Evolutionary conservation across 2,329 filamentous ascomycete species (phyloP).

Genomic region (Ascomycota sp.): DNA sequence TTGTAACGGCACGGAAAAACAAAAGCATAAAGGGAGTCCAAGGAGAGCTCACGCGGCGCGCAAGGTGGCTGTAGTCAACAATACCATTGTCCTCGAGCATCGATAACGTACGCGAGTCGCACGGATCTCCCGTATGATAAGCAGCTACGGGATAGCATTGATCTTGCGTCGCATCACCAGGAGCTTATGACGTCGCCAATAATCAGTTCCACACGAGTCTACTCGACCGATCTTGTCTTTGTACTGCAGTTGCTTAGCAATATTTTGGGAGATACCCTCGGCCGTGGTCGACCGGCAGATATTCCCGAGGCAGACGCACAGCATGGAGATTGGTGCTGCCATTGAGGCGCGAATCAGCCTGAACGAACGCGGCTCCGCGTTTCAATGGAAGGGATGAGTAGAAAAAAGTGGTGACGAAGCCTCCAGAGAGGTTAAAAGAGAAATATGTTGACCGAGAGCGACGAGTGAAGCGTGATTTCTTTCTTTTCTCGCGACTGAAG

Average conservation of each 20-base stretch:
- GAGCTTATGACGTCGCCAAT: slow-evolving; percentile 1
- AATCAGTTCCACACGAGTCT: slow-evolving; percentile 74
- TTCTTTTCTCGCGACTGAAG: no score
- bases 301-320: slow-evolving; percentile 94
- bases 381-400: neutral
- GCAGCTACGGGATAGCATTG: slow-evolving; percentile 27
- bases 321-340: slow-evolving; percentile 40
- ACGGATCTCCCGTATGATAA: slow-evolving; percentile 59
- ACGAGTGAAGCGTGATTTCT: no score
- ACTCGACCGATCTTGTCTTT: slow-evolving; percentile 41
- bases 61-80: slow-evolving; percentile 53
- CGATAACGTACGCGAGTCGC: slow-evolving; percentile 67
- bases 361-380: no score
- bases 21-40: neutral
- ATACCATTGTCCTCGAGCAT: slow-evolving; percentile 60
- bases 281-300: slow-evolving; percentile 93
- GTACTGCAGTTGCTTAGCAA: slow-evolving; percentile 41
- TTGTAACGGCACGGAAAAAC: no score
- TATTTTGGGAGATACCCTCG: slow-evolving; percentile 70
- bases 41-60: slow-evolving; percentile 40
- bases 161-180: no score
- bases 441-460: no score
- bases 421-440: no score
- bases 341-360: slow-evolving; percentile 6
- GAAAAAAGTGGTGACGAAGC: no score